Evolutionary conservation across 2,329 filamentous ascomycete genomes (phyloP).

Genomic region (Fusarium napiforme): DNA sequence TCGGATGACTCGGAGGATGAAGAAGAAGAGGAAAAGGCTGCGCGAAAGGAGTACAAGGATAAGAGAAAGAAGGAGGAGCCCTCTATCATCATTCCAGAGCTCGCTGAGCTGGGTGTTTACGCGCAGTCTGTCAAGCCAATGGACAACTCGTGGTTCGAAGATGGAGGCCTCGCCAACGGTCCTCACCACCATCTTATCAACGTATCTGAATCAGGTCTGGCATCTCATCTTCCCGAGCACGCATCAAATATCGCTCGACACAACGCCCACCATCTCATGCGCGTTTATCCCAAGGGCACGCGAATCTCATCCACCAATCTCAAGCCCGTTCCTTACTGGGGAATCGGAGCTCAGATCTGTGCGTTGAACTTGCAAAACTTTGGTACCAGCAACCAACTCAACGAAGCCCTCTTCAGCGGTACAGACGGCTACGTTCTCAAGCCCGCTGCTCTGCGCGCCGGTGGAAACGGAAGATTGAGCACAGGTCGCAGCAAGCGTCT

Average conservation of each 20-base stretch:
- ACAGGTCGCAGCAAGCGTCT: conserved; percentile 62
- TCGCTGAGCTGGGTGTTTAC: conserved; percentile 74
- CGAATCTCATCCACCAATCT: conserved; percentile 75
- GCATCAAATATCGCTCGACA: conserved; percentile 64
- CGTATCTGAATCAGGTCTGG: conserved; percentile 71
- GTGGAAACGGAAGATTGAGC: conserved; percentile 62
- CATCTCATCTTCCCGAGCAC: conserved; percentile 60
- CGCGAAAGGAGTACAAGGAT: conserved; percentile 63
- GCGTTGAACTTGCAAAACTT: conserved; percentile 78
- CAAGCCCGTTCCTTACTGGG: conserved; percentile 72
- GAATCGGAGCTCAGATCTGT: conserved; percentile 73
- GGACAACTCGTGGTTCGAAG: conserved; percentile 73
- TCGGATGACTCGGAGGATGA: conserved; percentile 52
- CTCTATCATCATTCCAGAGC: conserved; percentile 69
- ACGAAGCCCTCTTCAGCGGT: conserved; percentile 73
- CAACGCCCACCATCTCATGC: conserved; percentile 75
- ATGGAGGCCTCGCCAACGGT: conserved; percentile 60
- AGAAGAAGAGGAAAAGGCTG: conserved; percentile 57
- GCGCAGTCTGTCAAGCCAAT: conserved; percentile 75
- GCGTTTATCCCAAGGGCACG: conserved; percentile 75
- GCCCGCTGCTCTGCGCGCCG: conserved; percentile 66
- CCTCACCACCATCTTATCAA: conserved; percentile 76
- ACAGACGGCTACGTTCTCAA: conserved; percentile 75
- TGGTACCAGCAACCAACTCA: conserved; percentile 72
- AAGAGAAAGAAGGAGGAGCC: conserved; percentile 61